phyloP scores from a whole-genome alignment of 176 grass and related monocot genomes.

The Zea luxurians region DNA sequence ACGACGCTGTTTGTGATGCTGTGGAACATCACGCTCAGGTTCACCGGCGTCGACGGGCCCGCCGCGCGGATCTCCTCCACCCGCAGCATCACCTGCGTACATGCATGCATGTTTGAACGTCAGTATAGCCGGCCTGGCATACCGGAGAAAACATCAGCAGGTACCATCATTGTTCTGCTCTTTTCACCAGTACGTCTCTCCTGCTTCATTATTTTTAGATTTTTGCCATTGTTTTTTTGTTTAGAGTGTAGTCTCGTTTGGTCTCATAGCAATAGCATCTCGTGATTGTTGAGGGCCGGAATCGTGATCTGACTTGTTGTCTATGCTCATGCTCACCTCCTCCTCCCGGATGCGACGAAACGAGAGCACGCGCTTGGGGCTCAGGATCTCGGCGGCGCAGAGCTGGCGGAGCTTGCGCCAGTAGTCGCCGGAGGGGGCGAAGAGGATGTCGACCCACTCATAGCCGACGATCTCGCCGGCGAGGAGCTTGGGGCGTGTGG shows the following conservation, averaged over 20 bases:
- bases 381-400: conserved; percentile 50
- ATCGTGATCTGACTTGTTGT: too few species aligned
- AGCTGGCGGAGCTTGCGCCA: conserved; percentile 63
- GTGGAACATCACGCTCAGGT: conserved; percentile 29
- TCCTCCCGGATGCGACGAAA: conserved; percentile 49
- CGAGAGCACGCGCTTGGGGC: conserved; percentile 47
- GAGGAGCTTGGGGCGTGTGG: conserved; percentile 48
- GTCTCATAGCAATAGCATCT: too few species aligned
- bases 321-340: conserved; percentile 22
- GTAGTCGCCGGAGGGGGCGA: conserved; percentile 54
- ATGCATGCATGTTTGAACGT: too few species aligned
- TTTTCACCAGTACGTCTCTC: too few species aligned
- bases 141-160: too few species aligned
- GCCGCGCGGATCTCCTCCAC: conserved; percentile 32
- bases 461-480: conserved; percentile 54
- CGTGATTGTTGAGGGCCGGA: too few species aligned
- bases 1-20: conserved; percentile 31
- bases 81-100: neutral
- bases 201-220: too few species aligned
- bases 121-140: too few species aligned
- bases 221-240: too few species aligned
- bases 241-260: too few species aligned
- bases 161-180: too few species aligned
- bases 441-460: conserved; percentile 56
- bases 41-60: conserved; percentile 4